Conservation (phyloP, 2,329 filamentous ascomycete species). For the Diaporthe citri region DNA sequence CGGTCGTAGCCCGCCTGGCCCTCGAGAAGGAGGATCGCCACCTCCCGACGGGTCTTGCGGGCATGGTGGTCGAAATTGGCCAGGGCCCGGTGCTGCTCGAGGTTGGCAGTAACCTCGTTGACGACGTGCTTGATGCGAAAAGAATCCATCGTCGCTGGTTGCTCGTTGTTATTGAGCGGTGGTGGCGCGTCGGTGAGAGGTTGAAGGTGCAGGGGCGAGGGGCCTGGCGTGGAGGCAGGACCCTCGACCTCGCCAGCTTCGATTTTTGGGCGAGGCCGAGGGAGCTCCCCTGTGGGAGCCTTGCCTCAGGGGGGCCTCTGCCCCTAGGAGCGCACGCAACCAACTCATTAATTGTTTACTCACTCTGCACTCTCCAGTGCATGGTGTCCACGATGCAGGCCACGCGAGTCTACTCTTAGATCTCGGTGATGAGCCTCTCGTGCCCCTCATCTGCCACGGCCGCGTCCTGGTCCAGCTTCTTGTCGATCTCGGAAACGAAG, state of each 20-base stretch:
- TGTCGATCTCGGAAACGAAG: too few relatives aligned
- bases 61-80: neutral
- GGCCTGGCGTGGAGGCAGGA: too few relatives aligned
- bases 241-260: neutral
- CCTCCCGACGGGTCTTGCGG: too few relatives aligned
- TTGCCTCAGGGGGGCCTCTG: neutral
- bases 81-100: neutral
- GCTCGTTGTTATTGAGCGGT: neutral
- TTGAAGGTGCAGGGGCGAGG: neutral
- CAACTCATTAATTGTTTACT: neutral
- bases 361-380: neutral
- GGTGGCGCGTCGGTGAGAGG: accelerated
- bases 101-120: neutral
- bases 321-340: too few relatives aligned
- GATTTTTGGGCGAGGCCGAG: neutral
- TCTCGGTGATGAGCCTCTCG: neutral
- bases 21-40: neutral
- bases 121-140: neutral
- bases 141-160: neutral
- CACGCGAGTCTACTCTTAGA: neutral
- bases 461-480: too few relatives aligned
- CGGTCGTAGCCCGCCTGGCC: neutral
- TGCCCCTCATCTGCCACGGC: neutral
- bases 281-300: slow-evolving; percentile 10
- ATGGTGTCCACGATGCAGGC: neutral